Percentiles rank a stretch among this genome's conserved stretches.
These are phyloP conservation scores for Globisporangium mamillatum DNA, from an alignment of 352 stramenopile genomes.

Conservation along the genomic window DNA sequence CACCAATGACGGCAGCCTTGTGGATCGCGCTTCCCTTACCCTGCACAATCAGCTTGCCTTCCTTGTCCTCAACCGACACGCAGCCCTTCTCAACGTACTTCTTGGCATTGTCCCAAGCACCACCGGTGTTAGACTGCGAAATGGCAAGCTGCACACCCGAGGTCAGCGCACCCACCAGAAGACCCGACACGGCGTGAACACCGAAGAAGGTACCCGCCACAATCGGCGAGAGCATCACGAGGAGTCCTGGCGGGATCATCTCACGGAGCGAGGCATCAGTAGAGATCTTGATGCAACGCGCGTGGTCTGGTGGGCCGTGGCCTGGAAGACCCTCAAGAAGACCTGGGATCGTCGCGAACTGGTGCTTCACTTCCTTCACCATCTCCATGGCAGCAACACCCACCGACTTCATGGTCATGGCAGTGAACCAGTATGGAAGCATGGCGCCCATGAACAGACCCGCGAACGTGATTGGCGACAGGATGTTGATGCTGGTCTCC, in stretches of 20 bases:
- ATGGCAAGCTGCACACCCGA: conserved; percentile 98
- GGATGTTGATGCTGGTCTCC: conserved; percentile 95
- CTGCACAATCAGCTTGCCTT: conserved; percentile 88
- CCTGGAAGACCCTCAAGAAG: conserved; percentile 93
- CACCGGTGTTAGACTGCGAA: conserved; percentile 99
- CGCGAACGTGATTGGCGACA: conserved; percentile 97
- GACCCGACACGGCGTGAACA: conserved; percentile 95
- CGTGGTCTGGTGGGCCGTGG: conserved; percentile 84
- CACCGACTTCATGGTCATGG: conserved; percentile 99
- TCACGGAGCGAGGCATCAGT: conserved; percentile 98
- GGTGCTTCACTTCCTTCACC: conserved; percentile 99
- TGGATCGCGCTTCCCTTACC: conserved; percentile 97
- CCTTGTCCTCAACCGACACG: conserved; percentile 88
- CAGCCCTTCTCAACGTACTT: conserved; percentile 99
- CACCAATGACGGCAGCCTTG: conserved; percentile 96
- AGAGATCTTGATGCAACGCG: conserved; percentile 98
- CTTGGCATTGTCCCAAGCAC: conserved; percentile 99
- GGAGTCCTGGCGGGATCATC: conserved; percentile 97
- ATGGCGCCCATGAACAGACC: conserved; percentile 99
- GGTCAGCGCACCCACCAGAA: conserved; percentile 95
- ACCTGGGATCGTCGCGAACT: conserved; percentile 99
- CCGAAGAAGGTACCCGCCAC: conserved; percentile 98
- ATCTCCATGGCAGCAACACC: conserved; percentile 98
- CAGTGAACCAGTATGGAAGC: conserved; percentile 99
- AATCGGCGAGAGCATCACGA: conserved; percentile 98